Conservation (phyloP, 164 flowering plant genomes). For the Stephania yunnanensis region DNA sequence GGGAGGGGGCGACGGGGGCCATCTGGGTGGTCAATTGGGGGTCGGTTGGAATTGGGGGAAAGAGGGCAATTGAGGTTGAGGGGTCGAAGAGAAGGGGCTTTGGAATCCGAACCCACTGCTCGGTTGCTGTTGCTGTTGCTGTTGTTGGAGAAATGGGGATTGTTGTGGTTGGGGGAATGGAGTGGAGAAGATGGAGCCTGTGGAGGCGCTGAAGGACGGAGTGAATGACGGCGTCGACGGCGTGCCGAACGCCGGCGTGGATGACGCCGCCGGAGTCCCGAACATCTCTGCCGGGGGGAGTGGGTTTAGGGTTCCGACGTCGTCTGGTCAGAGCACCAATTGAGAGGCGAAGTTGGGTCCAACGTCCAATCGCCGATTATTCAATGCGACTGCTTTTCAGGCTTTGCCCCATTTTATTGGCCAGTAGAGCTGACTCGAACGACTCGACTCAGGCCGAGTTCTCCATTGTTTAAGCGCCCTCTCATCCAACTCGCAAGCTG, state of each 20-base stretch:
- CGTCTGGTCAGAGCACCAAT: background rate
- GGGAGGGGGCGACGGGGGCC: conserved; percentile 95
- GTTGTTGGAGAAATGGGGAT: conserved; percentile 43
- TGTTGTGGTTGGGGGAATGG: conserved; percentile 46
- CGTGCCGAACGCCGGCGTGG: conserved; percentile 46
- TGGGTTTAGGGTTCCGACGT: background rate
- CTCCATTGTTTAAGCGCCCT: too few species aligned
- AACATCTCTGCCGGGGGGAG: conserved; percentile 22
- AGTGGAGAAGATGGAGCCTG: conserved; percentile 59
- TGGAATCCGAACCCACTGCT: conserved; percentile 46
- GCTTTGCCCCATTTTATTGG: background rate
- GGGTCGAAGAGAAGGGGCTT: conserved; percentile 29
- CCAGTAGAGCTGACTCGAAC: background rate
- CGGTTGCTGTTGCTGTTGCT: conserved; percentile 29
- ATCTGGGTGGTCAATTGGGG: conserved; percentile 88
- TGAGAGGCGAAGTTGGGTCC: background rate
- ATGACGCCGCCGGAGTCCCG: conserved; percentile 35
- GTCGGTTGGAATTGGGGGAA: conserved; percentile 22
- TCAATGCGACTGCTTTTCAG: background rate
- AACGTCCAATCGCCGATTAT: background rate
- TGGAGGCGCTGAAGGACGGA: conserved; percentile 59
- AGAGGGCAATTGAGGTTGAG: conserved; percentile 16
- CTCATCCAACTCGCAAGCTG: too few species aligned
- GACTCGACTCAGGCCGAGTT: background rate
- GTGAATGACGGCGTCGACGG: conserved; percentile 45